A percentile compares a stretch with the other conserved stretches of the same genome.
These are phyloP conservation scores for Leccinum olivaceopallidum DNA, from an alignment of 768 basidiomycete species.

Conservation along the genomic window DNA sequence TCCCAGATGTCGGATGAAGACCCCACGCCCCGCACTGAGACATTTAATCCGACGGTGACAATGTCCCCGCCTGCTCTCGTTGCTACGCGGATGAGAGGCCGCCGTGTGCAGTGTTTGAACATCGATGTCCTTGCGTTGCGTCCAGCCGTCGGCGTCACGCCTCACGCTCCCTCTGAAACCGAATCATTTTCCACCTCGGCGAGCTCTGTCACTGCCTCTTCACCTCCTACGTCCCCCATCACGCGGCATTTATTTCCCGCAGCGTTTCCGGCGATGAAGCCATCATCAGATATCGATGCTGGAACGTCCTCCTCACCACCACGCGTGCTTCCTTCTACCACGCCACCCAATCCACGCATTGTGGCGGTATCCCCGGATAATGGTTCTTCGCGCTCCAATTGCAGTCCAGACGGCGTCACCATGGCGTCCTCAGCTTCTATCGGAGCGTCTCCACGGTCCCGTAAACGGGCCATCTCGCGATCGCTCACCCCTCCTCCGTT, in stretches of 20 bases:
- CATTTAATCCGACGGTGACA: slow-evolving; percentile 13
- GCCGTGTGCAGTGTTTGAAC: slow-evolving; percentile 14
- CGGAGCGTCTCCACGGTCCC: slow-evolving; percentile 19
- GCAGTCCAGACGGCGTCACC: background rate
- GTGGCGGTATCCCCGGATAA: slow-evolving; percentile 6
- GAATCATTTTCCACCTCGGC: slow-evolving; percentile 8
- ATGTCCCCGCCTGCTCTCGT: background rate
- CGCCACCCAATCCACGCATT: slow-evolving; percentile 8
- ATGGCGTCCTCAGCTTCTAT: slow-evolving; percentile 1
- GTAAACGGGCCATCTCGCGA: slow-evolving; percentile 27
- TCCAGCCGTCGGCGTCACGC: slow-evolving; percentile 24
- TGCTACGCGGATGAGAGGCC: background rate
- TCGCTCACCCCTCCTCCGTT: slow-evolving; percentile 27
- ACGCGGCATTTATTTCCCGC: slow-evolving; percentile 1
- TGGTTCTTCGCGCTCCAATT: background rate
- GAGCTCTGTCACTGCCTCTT: slow-evolving; percentile 7
- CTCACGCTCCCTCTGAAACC: slow-evolving; percentile 25
- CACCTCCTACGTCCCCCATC: slow-evolving; percentile 4
- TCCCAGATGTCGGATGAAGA: slow-evolving; percentile 19
- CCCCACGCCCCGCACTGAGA: slow-evolving; percentile 27
- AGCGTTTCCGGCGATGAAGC: slow-evolving; percentile 1
- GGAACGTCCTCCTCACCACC: background rate
- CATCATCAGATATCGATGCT: background rate
- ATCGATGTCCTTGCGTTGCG: slow-evolving; percentile 6
- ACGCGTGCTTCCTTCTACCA: background rate